A percentile compares a stretch with the other conserved stretches of the same genome.
Conservation (phyloP, 2,329 filamentous ascomycete species). For the Aspergillus spinulosporus region DNA sequence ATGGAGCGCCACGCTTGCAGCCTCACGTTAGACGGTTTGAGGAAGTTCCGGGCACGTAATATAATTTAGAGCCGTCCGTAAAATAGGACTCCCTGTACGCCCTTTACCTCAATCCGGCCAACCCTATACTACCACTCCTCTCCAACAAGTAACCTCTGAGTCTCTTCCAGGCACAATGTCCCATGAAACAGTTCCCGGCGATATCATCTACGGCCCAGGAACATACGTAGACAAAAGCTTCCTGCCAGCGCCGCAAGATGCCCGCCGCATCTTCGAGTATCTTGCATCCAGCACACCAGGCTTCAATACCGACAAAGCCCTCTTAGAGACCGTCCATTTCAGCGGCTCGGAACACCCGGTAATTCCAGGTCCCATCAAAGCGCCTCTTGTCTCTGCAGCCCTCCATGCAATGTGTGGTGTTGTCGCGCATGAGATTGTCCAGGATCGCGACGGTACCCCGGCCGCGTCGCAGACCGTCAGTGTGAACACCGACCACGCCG, state of each 20-base stretch:
- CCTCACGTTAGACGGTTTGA: background rate
- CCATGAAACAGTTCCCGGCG: slow-evolving; percentile 20
- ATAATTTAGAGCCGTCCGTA: too few relatives aligned
- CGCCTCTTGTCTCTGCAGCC: slow-evolving; percentile 42
- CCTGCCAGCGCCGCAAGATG: slow-evolving; percentile 40
- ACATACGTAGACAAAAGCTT: slow-evolving; percentile 42
- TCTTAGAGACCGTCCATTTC: slow-evolving; percentile 39
- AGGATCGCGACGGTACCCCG: slow-evolving; percentile 21
- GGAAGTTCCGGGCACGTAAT: background rate
- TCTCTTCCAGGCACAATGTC: too few relatives aligned
- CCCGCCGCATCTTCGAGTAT: slow-evolving; percentile 39
- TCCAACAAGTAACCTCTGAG: background rate
- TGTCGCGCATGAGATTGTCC: slow-evolving; percentile 43
- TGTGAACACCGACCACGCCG: slow-evolving; percentile 51
- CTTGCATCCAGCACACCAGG: slow-evolving; percentile 42
- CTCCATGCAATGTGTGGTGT: slow-evolving; percentile 49
- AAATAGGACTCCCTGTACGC: too few relatives aligned
- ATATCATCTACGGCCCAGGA: slow-evolving; percentile 43
- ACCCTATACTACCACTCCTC: background rate
- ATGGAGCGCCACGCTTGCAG: background rate
- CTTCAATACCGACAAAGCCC: slow-evolving; percentile 38
- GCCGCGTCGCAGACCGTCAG: slow-evolving; percentile 2
- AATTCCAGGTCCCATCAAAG: slow-evolving; percentile 48
- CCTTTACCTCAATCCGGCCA: too few relatives aligned
- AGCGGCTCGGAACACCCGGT: slow-evolving; percentile 42